Conservation (phyloP, 495 filamentous ascomycete species). For the Aspergillus haitiensis region DNA sequence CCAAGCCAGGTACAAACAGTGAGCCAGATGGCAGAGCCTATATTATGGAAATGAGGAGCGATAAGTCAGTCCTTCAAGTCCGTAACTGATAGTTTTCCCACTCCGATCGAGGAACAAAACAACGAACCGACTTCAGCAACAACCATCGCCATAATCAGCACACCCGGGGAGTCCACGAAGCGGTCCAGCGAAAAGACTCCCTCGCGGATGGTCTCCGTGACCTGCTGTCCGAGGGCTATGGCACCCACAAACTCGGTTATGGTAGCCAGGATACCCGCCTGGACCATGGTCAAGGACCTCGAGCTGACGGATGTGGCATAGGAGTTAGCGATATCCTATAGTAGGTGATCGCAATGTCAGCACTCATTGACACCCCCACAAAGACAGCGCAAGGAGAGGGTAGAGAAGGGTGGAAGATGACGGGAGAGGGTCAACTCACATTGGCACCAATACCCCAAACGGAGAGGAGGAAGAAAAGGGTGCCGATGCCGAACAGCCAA, state of each 20-base stretch:
- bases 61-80: too few species aligned
- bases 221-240: slow-evolving; percentile 61
- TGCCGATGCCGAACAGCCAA: too few species aligned
- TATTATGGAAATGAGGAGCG: too few species aligned
- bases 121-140: slow-evolving; percentile 22
- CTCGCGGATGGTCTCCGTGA: slow-evolving; percentile 66
- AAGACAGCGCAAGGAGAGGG: too few species aligned
- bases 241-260: slow-evolving; percentile 58
- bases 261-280: slow-evolving; percentile 38
- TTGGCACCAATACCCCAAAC: too few species aligned
- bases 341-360: too few species aligned
- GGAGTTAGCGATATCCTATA: slow-evolving; percentile 43
- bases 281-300: slow-evolving; percentile 39
- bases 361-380: too few species aligned
- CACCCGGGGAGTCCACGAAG: slow-evolving; percentile 46
- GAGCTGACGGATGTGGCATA: slow-evolving; percentile 45
- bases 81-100: too few species aligned
- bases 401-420: too few species aligned
- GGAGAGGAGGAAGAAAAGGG: too few species aligned
- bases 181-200: slow-evolving; percentile 57
- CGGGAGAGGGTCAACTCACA: too few species aligned
- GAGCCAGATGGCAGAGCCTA: slow-evolving; percentile 18
- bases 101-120: too few species aligned
- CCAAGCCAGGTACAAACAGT: slow-evolving; percentile 18
- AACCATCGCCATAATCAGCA: slow-evolving; percentile 28